Evolutionary conservation across 805 yeast genomes (phyloP).

Genomic region (Cyberlindnera sargentensis): DNA sequence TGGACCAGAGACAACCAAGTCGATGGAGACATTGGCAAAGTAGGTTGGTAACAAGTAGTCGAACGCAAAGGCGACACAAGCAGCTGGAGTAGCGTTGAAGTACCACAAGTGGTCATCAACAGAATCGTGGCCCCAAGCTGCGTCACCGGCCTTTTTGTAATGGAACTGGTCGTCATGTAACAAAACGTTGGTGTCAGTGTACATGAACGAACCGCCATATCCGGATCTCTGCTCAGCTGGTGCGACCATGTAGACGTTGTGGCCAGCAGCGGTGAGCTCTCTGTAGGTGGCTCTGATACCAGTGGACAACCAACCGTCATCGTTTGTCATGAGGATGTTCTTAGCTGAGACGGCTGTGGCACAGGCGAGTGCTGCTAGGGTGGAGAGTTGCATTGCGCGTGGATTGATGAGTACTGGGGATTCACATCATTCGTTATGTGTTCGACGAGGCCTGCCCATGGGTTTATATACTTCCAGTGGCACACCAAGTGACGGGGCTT

Average conservation of each 20-base stretch:
- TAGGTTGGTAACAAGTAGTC: constrained; percentile 40
- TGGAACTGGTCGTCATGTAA: constrained; percentile 40
- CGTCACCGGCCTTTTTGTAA: constrained; percentile 40
- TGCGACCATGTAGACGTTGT: constrained; percentile 42
- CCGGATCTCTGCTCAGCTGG: constrained; percentile 48
- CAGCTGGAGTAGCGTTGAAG: constrained; percentile 50
- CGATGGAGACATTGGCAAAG: constrained; percentile 37
- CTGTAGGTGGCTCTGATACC: constrained; percentile 50
- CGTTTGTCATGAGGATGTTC: constrained; percentile 45
- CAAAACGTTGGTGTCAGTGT: constrained; percentile 26
- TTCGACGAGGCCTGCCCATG: too few relatives aligned
- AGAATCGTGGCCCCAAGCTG: constrained; percentile 49
- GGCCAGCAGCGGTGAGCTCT: constrained; percentile 39
- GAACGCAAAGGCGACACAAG: constrained; percentile 42
- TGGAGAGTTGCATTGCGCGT: constrained; percentile 7
- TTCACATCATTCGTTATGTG: too few relatives aligned
- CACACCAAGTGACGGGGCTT: too few relatives aligned
- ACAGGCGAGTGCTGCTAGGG: constrained; percentile 7
- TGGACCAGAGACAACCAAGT: constrained; percentile 45
- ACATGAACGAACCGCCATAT: constrained; percentile 10
- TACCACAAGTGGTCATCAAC: constrained; percentile 41
- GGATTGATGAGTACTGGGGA: too few relatives aligned
- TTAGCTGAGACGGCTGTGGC: constrained; percentile 22
- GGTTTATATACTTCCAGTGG: too few relatives aligned
- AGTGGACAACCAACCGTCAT: constrained; percentile 51